Base-by-base conservation (phyloP, 1,284 basidiomycete genomes). In the Ceratorhiza oryzae-sativae region DNA sequence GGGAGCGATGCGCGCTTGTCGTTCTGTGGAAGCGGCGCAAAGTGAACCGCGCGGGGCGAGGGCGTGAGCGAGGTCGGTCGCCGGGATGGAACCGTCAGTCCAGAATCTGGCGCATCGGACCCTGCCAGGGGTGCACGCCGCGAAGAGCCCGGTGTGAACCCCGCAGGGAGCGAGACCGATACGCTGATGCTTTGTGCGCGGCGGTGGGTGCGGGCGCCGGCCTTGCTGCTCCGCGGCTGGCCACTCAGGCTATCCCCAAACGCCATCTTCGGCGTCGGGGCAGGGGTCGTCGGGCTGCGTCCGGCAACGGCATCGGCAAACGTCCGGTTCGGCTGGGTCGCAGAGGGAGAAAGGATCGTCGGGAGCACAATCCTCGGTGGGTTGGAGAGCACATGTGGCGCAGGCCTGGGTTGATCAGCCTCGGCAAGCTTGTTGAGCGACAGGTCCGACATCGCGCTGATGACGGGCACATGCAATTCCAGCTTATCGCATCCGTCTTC, bases 241-340 rank as follows among this genome's bases (percentile, higher is more conserved):
- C 65, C 65, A 27, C 51, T 56, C n/a, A 67, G 49, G 18, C 23
- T 42, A 8, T n/a, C n/a, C n/a, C 65, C 65, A 68, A 68, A 68
- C 2, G 65, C 34, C 65, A 68, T 68, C 2, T 48, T 41, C 13
- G 63, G 32, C 23, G 42, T 53, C 15, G n/a, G n/a, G 62, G 48
- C 12, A 48, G 32, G 41, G 53, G 41, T 13, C 53, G 49, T 34
- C 25, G 63, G 34, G 32, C 25, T 56, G 53, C 65, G 65, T 27
- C 65, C 65, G 3, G 53, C 65, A 42, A 68, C 65, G 41, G 65
- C 65, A 58, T 68, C 65, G 32, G 65, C 65, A 58, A 68, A 68
- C 23, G 36, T 46, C 53, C 55, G 55, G 65, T 58, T 68, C n/a
- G 65, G 65, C 39, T 53, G 65, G 36, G 63, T 67, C n/a, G 63